These are phyloP conservation scores for Neonectria neomacrospora DNA, from an alignment of 2,329 filamentous ascomycete genomes.

Conservation along the genomic window DNA sequence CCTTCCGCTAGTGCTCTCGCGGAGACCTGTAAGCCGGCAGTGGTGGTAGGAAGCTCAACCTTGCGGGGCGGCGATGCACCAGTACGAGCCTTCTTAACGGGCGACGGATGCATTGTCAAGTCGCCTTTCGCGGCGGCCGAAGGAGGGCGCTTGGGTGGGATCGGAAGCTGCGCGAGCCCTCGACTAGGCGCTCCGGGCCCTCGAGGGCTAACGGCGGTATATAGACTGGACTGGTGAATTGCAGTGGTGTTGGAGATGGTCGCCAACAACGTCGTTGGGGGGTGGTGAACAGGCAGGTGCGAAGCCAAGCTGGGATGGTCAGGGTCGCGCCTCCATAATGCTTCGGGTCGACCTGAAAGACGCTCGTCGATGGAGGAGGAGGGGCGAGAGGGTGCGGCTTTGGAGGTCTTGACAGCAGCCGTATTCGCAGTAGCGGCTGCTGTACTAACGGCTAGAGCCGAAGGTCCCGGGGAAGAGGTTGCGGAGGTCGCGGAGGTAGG, in stretches of 20 bases:
- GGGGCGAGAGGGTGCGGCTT: slow-evolving; percentile 11
- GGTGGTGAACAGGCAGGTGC: slow-evolving; percentile 30
- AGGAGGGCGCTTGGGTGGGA: slow-evolving; percentile 43
- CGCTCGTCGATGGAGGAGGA: slow-evolving; percentile 31
- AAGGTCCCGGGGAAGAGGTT: slow-evolving; percentile 2
- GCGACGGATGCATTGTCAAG: slow-evolving; percentile 49
- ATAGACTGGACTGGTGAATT: slow-evolving; percentile 38
- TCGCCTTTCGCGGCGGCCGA: slow-evolving; percentile 37
- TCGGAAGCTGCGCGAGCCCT: slow-evolving; percentile 33
- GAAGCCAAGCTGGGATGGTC: slow-evolving; percentile 34
- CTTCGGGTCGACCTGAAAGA: slow-evolving; percentile 24
- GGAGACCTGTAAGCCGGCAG: slow-evolving; percentile 37
- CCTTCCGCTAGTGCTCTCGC: slow-evolving; percentile 48
- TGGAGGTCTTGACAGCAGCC: slow-evolving; percentile 23
- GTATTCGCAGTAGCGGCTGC: slow-evolving; percentile 24
- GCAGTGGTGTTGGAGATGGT: slow-evolving; percentile 29
- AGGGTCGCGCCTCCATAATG: slow-evolving; percentile 41
- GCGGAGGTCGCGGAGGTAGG: slow-evolving; percentile 15
- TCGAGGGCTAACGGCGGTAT: slow-evolving; percentile 31
- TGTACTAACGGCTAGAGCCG: background rate
- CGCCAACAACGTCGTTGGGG: slow-evolving; percentile 19
- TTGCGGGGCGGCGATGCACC: slow-evolving; percentile 58
- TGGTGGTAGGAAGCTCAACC: slow-evolving; percentile 54
- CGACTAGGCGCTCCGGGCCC: slow-evolving; percentile 28
- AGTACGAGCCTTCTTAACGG: slow-evolving; percentile 60